These are phyloP conservation scores for Salix caprea DNA, from an alignment of 345 rosid genomes.

Conservation along the genomic window DNA sequence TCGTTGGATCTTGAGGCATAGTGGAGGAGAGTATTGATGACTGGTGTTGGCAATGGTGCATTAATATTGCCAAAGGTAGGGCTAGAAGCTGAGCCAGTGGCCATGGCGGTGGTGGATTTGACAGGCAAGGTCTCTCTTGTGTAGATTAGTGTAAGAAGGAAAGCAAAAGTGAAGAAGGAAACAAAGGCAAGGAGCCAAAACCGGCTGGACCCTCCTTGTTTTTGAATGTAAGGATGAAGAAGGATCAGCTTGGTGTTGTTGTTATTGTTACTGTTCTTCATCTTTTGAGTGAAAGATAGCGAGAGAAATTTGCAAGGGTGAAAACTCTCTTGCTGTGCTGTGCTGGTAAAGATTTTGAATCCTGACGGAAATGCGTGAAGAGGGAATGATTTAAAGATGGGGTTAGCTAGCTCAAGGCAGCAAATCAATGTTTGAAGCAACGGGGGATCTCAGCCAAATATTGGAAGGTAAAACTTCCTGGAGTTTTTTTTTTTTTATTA, in stretches of 20 bases:
- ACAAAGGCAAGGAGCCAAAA: conserved; percentile 82
- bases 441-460: conserved; percentile 9
- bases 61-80: conserved; percentile 20
- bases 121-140: conserved; percentile 52
- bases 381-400: conserved; percentile 33
- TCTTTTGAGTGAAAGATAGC: conserved; percentile 12
- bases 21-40: conserved; percentile 77
- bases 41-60: conserved; percentile 48
- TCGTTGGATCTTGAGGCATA: conserved; percentile 80
- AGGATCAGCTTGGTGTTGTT: conserved; percentile 82
- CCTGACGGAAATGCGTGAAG: conserved; percentile 27
- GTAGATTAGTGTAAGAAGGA: conserved; percentile 73
- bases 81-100: conserved; percentile 16
- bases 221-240: conserved; percentile 85
- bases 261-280: conserved; percentile 57
- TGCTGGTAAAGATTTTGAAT: conserved; percentile 26
- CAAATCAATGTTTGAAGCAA: conserved; percentile 17
- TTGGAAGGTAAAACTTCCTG: background rate
- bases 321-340: background rate
- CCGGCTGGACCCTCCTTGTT: conserved; percentile 77
- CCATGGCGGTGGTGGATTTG: conserved; percentile 20
- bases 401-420: conserved; percentile 10
- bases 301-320: background rate
- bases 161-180: conserved; percentile 76
- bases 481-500: background rate